These are phyloP conservation scores for Laburnicola sp. DNA, from an alignment of 2,329 filamentous ascomycete genomes.

Conservation along the genomic window DNA sequence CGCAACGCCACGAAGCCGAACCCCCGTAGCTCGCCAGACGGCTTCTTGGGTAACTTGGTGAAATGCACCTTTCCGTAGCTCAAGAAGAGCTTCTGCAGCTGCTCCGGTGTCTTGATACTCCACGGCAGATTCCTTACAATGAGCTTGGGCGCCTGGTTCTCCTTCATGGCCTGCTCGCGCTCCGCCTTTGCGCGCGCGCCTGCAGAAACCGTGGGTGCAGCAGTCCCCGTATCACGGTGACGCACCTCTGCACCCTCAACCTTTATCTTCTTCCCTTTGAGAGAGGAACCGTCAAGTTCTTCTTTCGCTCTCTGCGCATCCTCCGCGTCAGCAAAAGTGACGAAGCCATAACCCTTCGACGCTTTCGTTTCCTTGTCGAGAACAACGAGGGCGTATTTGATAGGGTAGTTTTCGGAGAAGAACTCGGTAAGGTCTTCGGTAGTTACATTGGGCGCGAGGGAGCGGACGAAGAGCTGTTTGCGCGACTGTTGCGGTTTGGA, in stretches of 20 bases:
- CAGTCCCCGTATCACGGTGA: conserved; percentile 61
- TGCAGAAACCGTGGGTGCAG: conserved; percentile 43
- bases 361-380: conserved; percentile 81
- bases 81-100: conserved; percentile 76
- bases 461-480: conserved; percentile 77
- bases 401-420: conserved; percentile 91
- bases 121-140: conserved; percentile 94
- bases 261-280: conserved; percentile 79
- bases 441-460: conserved; percentile 75
- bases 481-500: conserved; percentile 44
- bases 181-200: conserved; percentile 66
- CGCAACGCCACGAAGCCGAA: conserved; percentile 93
- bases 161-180: conserved; percentile 63
- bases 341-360: conserved; percentile 92
- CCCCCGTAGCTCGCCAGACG: conserved; percentile 69
- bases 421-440: conserved; percentile 81
- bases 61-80: conserved; percentile 92
- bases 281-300: conserved; percentile 75
- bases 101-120: conserved; percentile 86
- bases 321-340: conserved; percentile 92
- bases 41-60: conserved; percentile 78
- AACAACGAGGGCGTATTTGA: conserved; percentile 96
- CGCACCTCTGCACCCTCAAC: conserved; percentile 88
- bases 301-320: conserved; percentile 81
- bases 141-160: conserved; percentile 73